A percentile compares a stretch with the other conserved stretches of the same genome.
These are phyloP conservation scores for Stenocarpella maydis DNA, from an alignment of 2,329 filamentous ascomycete species.

Conservation along the genomic window DNA sequence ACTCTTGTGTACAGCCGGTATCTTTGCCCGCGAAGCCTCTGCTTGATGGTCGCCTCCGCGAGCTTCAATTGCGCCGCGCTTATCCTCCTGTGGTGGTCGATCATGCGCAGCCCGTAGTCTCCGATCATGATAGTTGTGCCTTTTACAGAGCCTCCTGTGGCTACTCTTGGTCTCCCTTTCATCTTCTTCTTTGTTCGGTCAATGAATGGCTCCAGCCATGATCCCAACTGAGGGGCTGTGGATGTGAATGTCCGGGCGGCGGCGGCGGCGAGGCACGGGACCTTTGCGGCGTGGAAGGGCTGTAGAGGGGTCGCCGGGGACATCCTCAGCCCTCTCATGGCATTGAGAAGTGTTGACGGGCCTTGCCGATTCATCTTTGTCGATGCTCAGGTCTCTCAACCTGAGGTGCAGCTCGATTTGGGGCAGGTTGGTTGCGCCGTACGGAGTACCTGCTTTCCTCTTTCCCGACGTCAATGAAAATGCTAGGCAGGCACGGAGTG, in stretches of 20 bases:
- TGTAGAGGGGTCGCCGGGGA: conserved; percentile 50
- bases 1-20: conserved; percentile 93
- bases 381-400: conserved; percentile 31
- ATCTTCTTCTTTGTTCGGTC: conserved; percentile 86
- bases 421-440: conserved; percentile 19
- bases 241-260: conserved; percentile 76
- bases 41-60: conserved; percentile 93
- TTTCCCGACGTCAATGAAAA: conserved; percentile 24
- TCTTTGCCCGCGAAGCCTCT: conserved; percentile 85
- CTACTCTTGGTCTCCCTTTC: conserved; percentile 87
- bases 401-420: conserved; percentile 4
- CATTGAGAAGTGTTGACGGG: conserved; percentile 54
- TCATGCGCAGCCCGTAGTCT: conserved; percentile 93
- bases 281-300: conserved; percentile 46
- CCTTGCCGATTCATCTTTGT: conserved; percentile 55
- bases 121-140: conserved; percentile 97
- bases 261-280: conserved; percentile 42
- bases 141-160: conserved; percentile 88
- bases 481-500: conserved; percentile 23
- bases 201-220: conserved; percentile 84
- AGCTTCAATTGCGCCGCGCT: conserved; percentile 86
- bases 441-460: too few species aligned
- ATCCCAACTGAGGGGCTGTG: conserved; percentile 65
- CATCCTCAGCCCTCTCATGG: conserved; percentile 60
- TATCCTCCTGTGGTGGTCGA: conserved; percentile 90